These are phyloP conservation scores for Suhomyces terraborum DNA, from an alignment of 1,139 yeast genomes.

Conservation along the genomic window DNA sequence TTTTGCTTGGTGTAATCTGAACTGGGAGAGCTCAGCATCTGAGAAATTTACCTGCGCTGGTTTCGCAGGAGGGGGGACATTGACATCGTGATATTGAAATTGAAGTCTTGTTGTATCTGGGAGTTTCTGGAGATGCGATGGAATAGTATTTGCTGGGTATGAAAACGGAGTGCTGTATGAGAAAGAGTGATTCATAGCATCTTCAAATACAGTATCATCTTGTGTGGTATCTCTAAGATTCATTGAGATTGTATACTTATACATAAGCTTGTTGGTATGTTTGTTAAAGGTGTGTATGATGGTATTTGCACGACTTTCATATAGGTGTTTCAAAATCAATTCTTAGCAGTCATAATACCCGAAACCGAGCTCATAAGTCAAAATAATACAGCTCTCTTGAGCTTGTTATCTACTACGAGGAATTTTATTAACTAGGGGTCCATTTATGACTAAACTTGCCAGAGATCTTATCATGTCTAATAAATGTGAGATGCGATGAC, in stretches of 20 bases:
- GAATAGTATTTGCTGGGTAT: background rate
- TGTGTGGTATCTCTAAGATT: slow-evolving; percentile 2
- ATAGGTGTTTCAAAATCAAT: too few species aligned
- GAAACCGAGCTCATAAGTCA: too few species aligned
- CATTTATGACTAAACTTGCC: too few species aligned
- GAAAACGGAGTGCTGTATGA: slow-evolving; percentile 6
- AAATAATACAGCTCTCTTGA: too few species aligned
- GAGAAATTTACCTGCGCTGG: slow-evolving; percentile 1
- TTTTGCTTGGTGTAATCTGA: slow-evolving; percentile 23
- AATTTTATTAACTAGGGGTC: too few species aligned
- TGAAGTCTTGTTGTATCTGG: slow-evolving; percentile 13
- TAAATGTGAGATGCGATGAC: too few species aligned
- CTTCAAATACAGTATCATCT: slow-evolving; percentile 20
- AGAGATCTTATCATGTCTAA: too few species aligned
- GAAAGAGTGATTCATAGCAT: slow-evolving; percentile 17
- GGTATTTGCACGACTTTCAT: background rate
- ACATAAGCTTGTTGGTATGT: background rate
- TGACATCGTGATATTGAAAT: slow-evolving; percentile 7
- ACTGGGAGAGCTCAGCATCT: slow-evolving; percentile 8
- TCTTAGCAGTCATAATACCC: too few species aligned
- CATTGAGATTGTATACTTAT: slow-evolving; percentile 1
- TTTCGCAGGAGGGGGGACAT: slow-evolving; percentile 3
- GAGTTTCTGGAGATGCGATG: slow-evolving; percentile 12
- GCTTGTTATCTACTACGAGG: too few species aligned
- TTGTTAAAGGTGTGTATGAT: background rate